Percentiles rank a stretch among this genome's conserved stretches.
Conservation (phyloP, 2,329 filamentous ascomycete genomes). For the Pseudogymnoascus sp. region DNA sequence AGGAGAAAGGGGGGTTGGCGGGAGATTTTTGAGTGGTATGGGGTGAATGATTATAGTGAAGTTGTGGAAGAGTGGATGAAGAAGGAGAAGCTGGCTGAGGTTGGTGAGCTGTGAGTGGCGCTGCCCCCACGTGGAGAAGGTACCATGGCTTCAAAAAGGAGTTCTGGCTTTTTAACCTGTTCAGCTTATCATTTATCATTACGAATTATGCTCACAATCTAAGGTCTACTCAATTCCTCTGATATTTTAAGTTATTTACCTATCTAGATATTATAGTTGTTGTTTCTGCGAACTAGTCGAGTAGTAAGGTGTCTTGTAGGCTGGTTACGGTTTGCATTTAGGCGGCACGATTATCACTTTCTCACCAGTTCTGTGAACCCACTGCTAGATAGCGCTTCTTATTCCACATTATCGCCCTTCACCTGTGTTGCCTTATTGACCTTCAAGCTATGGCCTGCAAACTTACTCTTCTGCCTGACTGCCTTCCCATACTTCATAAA, state of each 20-base stretch:
- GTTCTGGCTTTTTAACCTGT: background rate
- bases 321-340: background rate
- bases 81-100: slow-evolving; percentile 2
- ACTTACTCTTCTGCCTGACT: slow-evolving; percentile 32
- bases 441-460: slow-evolving; percentile 28
- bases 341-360: background rate
- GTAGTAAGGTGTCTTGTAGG: background rate
- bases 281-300: background rate
- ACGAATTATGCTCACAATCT: background rate
- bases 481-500: slow-evolving; percentile 33
- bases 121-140: background rate
- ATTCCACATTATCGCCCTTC: slow-evolving; percentile 4
- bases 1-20: slow-evolving; percentile 44
- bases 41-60: slow-evolving; percentile 36
- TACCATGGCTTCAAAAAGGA: background rate
- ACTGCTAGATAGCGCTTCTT: background rate
- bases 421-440: slow-evolving; percentile 4
- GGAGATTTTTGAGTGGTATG: slow-evolving; percentile 35
- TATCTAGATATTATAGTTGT: background rate
- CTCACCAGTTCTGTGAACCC: background rate
- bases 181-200: background rate
- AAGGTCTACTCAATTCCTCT: background rate
- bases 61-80: slow-evolving; percentile 35
- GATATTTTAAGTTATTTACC: background rate
- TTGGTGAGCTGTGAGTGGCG: background rate